Evolutionary conservation across 768 basidiomycete genomes (phyloP).

Genomic region (Russula earlei): DNA sequence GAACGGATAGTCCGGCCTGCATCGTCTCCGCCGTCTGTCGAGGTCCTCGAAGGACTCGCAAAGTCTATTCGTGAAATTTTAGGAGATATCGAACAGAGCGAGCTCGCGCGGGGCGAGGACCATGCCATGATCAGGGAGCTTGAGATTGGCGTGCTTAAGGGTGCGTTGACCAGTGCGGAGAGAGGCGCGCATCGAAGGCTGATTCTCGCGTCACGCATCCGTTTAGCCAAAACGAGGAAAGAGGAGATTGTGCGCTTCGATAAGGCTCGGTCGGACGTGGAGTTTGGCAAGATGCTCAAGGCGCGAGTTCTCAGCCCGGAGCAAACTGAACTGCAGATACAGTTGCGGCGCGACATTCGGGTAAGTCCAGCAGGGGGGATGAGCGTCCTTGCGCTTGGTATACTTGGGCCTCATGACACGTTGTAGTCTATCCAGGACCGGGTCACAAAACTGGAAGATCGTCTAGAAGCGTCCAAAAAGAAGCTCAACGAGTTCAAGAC

Average conservation of each 20-base stretch:
- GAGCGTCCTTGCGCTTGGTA: not conserved
- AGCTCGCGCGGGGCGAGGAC: constrained; percentile 33
- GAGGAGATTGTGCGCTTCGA: constrained; percentile 79
- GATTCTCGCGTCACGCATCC: not conserved
- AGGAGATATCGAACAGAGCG: constrained; percentile 43
- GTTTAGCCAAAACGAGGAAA: constrained; percentile 63
- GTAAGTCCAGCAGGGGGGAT: constrained; percentile 33
- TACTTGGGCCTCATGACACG: too few species aligned
- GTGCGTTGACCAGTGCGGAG: constrained; percentile 28
- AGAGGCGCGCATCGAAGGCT: not conserved
- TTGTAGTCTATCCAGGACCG: constrained; percentile 13
- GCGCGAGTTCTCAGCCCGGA: constrained; percentile 55
- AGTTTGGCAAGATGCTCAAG: constrained; percentile 47
- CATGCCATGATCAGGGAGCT: constrained; percentile 42
- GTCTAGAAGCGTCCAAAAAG: constrained; percentile 14
- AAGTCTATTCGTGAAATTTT: constrained; percentile 38
- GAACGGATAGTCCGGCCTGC: constrained; percentile 17
- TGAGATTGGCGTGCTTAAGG: constrained; percentile 58
- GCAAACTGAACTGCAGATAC: constrained; percentile 72
- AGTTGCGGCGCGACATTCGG: constrained; percentile 60
- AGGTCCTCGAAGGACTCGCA: constrained; percentile 43
- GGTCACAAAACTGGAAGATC: constrained; percentile 15
- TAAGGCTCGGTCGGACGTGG: constrained; percentile 67
- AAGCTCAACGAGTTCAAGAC: constrained; percentile 17
- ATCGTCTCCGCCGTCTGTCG: constrained; percentile 35